Evolutionary conservation across 148 eudicot genomes (phyloP), one percentile per base, ranked within the genome.

Genomic region (Dysphania ambrosioides): DNA sequence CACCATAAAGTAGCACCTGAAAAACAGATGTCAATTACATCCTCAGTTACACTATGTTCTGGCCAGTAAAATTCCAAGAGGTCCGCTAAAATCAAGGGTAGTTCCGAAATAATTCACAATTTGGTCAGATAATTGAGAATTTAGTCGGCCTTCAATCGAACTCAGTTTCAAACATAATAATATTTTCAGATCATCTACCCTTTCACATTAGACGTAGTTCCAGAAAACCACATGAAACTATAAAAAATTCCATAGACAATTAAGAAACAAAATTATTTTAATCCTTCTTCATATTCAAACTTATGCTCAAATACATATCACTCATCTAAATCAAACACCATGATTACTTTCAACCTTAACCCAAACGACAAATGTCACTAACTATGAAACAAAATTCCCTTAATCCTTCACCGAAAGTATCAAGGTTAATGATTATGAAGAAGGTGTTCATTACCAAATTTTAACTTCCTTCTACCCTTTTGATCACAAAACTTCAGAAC

Each of bases 1-100:
- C 96, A 27, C 93, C 96, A 78, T 80, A 63, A 41, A 93, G 83
- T 72, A 86, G 86, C 63, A 93, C 93, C 93, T 90, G 78, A 41
- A 79, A 77, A 66, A 74, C 10, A 72, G 0, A 27, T 63, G 31
- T 32, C 19, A 19, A 61, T n/a, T 8, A 42, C 35, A 44, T 56
- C 30, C 49, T 10, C 30, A 3, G 12, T n/a, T n/a, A 1, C 6
- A 40, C n/a, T 16, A 66, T 66, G 13, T 66, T 1, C 19, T 36
- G 29, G 16, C 27, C 29, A 19, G n/a, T n/a, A n/a, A n/a, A n/a
- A n/a, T n/a, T n/a, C 8, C 29, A 76, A 57, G 78, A 66, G 58
- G 58, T 51, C 11, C 40, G 27, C 35, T 23, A 67, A 65, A 53
- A 62, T 7, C 5, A 7, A 29, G 6, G 32, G 18, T 1, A 30